Evolutionary conservation across 352 stramenopile species (phyloP).

Genomic region (Pythium graminicola): DNA sequence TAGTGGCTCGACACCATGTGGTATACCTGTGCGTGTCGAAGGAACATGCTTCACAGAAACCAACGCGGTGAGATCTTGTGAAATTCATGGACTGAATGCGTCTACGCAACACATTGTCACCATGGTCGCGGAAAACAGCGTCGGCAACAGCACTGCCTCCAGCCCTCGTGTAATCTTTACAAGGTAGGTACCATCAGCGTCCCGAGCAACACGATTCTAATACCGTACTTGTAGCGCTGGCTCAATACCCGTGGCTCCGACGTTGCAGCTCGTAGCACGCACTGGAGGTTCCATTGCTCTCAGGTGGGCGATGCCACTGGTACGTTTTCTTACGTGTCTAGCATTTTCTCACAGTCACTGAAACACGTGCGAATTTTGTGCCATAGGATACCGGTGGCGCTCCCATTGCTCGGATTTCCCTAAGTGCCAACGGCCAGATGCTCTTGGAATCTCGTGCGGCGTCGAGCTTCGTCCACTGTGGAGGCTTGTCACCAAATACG

Average conservation of each 20-base stretch:
- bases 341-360: background rate
- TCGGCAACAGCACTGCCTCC: constrained; percentile 25
- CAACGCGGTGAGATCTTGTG: constrained; percentile 7
- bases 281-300: constrained; percentile 34
- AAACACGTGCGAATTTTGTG: background rate
- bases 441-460: constrained; percentile 22
- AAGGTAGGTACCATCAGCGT: background rate
- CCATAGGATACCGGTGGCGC: constrained; percentile 37
- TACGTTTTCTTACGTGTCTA: constrained; percentile 12
- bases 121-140: constrained; percentile 27
- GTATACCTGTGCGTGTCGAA: constrained; percentile 7
- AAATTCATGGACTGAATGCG: constrained; percentile 24
- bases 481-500: constrained; percentile 10
- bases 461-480: constrained; percentile 33
- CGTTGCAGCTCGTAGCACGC: constrained; percentile 15
- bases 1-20: constrained; percentile 18
- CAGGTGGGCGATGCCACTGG: constrained; percentile 29
- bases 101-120: constrained; percentile 28
- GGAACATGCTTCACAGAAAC: constrained; percentile 12
- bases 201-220: background rate
- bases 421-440: constrained; percentile 26
- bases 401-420: constrained; percentile 29
- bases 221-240: constrained; percentile 17
- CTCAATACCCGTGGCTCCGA: constrained; percentile 23
- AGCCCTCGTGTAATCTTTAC: background rate